These are phyloP conservation scores for Ormosia emarginata DNA, from an alignment of 306 rosid genomes.

Conservation along the genomic window DNA sequence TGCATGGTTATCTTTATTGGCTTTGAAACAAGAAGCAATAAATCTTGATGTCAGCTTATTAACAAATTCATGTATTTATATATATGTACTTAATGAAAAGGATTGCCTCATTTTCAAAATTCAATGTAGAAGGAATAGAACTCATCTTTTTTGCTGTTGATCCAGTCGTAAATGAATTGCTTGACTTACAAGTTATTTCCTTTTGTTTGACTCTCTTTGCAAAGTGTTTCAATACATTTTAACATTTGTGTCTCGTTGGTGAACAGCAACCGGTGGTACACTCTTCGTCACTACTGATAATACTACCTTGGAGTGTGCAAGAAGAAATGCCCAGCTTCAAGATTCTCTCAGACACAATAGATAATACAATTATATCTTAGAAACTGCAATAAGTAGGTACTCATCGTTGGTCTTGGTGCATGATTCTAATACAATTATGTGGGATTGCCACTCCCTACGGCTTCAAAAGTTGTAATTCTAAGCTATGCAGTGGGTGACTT, in stretches of 20 bases:
- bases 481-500: background rate
- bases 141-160: background rate
- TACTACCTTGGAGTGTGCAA: slow-evolving; percentile 82
- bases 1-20: slow-evolving; percentile 6
- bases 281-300: slow-evolving; percentile 84
- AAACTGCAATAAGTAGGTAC: background rate
- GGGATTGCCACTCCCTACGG: background rate
- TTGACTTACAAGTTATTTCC: background rate
- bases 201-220: background rate
- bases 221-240: background rate
- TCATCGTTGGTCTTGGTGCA: background rate
- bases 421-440: background rate
- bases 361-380: slow-evolving; percentile 4
- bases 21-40: background rate
- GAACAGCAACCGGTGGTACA: slow-evolving; percentile 75
- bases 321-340: slow-evolving; percentile 70
- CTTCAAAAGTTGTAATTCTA: background rate
- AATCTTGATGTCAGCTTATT: background rate
- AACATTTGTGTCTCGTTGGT: slow-evolving; percentile 25
- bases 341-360: slow-evolving; percentile 54
- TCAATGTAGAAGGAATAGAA: background rate
- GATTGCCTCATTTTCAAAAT: background rate
- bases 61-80: background rate
- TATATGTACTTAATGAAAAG: slow-evolving; percentile 4
- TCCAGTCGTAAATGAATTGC: background rate